Conservation (phyloP, 2,329 filamentous ascomycete genomes). For the Talaromyces sp. region DNA sequence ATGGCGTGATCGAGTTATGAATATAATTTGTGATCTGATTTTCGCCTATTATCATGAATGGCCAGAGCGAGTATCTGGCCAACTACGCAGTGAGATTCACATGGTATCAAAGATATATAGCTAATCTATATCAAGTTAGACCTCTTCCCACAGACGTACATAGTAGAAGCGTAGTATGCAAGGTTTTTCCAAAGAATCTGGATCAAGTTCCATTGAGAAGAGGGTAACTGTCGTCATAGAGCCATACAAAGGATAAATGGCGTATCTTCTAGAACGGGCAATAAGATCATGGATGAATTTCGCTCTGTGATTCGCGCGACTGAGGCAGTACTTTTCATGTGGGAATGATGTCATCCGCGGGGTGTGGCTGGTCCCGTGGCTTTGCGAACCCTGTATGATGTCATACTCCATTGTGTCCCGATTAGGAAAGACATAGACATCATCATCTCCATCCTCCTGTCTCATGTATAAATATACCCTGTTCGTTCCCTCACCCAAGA, state of each 20-base stretch:
- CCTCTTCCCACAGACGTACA: neutral
- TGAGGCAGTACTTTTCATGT: neutral
- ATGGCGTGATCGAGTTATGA: neutral
- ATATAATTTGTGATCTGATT: neutral
- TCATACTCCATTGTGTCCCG: slow-evolving; percentile 5
- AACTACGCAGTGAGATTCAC: neutral
- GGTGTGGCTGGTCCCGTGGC: slow-evolving; percentile 1
- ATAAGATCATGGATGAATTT: neutral
- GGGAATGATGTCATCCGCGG: neutral
- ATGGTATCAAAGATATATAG: neutral
- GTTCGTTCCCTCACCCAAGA: neutral
- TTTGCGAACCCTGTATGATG: neutral
- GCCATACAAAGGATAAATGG: neutral
- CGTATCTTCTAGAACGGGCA: neutral
- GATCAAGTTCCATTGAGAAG: neutral
- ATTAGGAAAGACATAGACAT: slow-evolving; percentile 2
- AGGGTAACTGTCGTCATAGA: neutral
- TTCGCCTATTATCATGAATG: neutral
- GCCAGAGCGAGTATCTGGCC: neutral
- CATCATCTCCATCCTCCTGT: neutral
- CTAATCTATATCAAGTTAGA: neutral
- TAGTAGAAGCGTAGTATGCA: too few relatives aligned
- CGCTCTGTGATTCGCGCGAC: neutral
- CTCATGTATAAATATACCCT: neutral
- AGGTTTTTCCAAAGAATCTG: neutral